A percentile compares a stretch with the other conserved stretches of the same genome.
Conservation (phyloP, 306 rosid genomes). For the Rosa rugosa region DNA sequence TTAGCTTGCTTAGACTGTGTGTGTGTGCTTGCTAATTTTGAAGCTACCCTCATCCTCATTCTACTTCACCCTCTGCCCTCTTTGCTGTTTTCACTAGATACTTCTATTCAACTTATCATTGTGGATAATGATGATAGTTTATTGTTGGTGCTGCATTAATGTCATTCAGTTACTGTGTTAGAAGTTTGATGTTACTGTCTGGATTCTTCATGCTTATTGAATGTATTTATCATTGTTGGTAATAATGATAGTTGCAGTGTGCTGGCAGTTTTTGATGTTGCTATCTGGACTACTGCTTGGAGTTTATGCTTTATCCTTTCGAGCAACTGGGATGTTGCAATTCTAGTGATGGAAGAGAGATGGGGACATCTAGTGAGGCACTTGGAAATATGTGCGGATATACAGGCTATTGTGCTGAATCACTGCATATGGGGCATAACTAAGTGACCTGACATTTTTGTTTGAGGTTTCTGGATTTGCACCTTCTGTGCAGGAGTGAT, state of each 20-base stretch:
- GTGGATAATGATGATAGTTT: conserved; percentile 23
- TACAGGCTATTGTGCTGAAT: not conserved
- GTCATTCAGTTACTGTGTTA: not conserved
- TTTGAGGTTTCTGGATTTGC: not conserved
- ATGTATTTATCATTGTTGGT: conserved; percentile 2
- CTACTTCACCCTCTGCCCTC: not conserved
- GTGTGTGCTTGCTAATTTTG: conserved; percentile 37
- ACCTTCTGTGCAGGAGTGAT: conserved; percentile 2
- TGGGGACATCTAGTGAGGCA: not conserved
- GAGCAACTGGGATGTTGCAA: conserved; percentile 6
- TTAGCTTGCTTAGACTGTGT: conserved; percentile 37
- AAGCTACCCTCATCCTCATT: conserved; percentile 11
- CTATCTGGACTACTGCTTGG: not conserved
- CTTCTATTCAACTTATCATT: conserved; percentile 18
- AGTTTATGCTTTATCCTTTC: not conserved
- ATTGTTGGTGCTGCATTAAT: conserved; percentile 7
- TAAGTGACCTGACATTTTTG: not conserved
- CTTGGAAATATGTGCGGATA: not conserved
- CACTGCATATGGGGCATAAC: not conserved
- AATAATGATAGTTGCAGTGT: conserved; percentile 9
- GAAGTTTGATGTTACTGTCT: conserved; percentile 6
- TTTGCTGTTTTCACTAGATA: conserved; percentile 22
- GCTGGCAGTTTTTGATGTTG: not conserved
- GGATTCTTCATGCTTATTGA: not conserved
- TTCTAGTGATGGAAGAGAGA: conserved; percentile 21